Percentiles rank a stretch among this genome's conserved stretches.
Conservation (phyloP, 371 early-diverging fungal species). For the Mucor velutinosus region DNA sequence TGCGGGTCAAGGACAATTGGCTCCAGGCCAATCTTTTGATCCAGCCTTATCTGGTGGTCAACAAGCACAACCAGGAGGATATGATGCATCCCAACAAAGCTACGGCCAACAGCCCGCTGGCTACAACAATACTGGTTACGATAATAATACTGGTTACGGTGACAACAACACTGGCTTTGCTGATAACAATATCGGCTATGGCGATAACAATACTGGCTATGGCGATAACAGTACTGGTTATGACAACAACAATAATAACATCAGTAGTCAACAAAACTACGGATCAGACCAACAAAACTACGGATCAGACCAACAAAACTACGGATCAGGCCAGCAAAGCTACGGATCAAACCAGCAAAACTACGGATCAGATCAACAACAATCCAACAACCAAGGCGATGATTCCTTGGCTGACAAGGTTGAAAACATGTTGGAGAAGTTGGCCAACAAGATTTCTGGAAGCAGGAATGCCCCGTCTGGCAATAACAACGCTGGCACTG, state of each 20-base stretch:
- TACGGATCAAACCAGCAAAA: no score
- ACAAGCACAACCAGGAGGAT: neutral
- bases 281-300: neutral
- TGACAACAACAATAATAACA: neutral
- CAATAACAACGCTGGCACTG: neutral
- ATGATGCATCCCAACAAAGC: constrained; percentile 1
- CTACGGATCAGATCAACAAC: neutral
- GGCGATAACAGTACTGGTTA: neutral
- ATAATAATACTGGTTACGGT: neutral
- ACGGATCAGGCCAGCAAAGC: neutral
- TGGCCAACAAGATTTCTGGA: constrained; percentile 15
- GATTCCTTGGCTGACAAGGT: constrained; percentile 27
- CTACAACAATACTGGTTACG: constrained; percentile 2
- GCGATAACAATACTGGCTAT: neutral
- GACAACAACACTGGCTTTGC: no score
- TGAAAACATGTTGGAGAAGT: constrained; percentile 14
- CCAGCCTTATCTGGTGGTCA: neutral
- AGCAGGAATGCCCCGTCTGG: neutral
- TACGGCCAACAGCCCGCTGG: neutral
- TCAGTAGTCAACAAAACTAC: neutral
- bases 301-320: neutral
- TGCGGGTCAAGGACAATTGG: neutral
- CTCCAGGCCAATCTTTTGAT: neutral
- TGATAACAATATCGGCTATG: neutral
- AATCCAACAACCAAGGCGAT: constrained; percentile 17